Evolutionary conservation across 73 alveolate species (phyloP).

Genomic region (Blepharisma japonicum): DNA sequence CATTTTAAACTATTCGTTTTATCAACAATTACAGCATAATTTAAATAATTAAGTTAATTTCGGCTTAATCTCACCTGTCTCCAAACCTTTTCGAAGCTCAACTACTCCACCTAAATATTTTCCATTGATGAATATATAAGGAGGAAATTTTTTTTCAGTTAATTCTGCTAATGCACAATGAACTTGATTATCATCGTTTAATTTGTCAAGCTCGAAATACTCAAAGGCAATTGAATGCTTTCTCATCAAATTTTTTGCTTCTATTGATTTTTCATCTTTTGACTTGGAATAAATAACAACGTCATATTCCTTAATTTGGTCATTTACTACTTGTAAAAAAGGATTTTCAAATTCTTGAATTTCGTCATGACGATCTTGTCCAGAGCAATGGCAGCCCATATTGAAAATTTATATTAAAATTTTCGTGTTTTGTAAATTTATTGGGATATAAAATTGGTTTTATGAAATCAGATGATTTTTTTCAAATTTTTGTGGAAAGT

Average conservation of each 20-base stretch:
- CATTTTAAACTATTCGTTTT: too few relatives aligned
- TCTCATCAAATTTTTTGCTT: constrained; percentile 18
- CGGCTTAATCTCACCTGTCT: not conserved
- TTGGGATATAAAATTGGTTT: too few relatives aligned
- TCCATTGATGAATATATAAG: constrained; percentile 11
- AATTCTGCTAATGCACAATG: not conserved
- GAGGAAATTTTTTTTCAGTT: constrained; percentile 13
- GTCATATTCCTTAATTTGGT: constrained; percentile 10
- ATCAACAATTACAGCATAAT: too few relatives aligned
- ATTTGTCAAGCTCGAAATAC: constrained; percentile 24
- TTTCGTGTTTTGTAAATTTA: too few relatives aligned
- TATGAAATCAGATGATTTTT: too few relatives aligned
- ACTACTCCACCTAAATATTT: not conserved
- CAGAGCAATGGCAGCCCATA: constrained; percentile 27
- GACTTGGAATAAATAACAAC: constrained; percentile 24
- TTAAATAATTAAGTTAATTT: not conserved
- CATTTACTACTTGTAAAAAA: not conserved
- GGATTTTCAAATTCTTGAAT: not conserved
- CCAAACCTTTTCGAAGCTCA: constrained; percentile 24
- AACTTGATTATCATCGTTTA: constrained; percentile 13
- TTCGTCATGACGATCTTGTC: not conserved
- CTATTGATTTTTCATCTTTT: constrained; percentile 2
- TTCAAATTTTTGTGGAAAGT: too few relatives aligned
- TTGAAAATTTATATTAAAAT: not conserved
- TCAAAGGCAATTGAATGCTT: not conserved